Base-by-base conservation (phyloP, 2,329 filamentous ascomycete species). In the Coniella lustricola region DNA sequence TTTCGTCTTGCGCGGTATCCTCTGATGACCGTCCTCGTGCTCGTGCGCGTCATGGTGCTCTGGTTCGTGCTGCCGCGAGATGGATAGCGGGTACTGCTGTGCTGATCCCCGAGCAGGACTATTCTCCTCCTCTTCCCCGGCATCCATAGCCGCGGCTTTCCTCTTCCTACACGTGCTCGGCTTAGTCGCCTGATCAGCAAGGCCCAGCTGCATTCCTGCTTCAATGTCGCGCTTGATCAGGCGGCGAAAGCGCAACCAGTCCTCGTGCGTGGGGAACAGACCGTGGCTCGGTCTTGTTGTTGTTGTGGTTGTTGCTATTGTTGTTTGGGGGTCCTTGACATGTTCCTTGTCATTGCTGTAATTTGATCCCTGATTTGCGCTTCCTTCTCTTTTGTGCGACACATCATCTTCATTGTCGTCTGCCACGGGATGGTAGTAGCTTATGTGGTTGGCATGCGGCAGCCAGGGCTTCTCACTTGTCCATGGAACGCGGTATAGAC, bases 371-470 rank as follows among this genome's bases (percentile, higher is more conserved):
- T 29, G 50, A 33, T 14, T 18, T 1, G 7, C 16, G 18, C 1
- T 21, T 8, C 29, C 56, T 48, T 29, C 50, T 44, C 17, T 53
- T 51, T 51, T 48, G 47, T 34, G 56, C 43, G 42, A 55, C 56
- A 49, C 56, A 51, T 59, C 57, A 25, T 61, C 57, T 7, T 52
- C 52, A 46, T 63, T 60, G 45, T 65, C 60, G 49, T 61, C 58
- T 4, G 60, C 49, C 41, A 58, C 55, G 2, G 67, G 58, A 17
- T 65, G 64, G 56, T 69, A 69, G 54, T 64, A 65, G 4, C 64
- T 55, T 40, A 70, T 57, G 53, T 66, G 62, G 55, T 70, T 69
- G 44, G 66, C 61, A 47, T 71, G 68, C 7, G 70, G 70, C 3
- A 68, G 64, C 12, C 68, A 64, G 4, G 67, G 62, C 46, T 65